phyloP scores from a whole-genome alignment of 176 grass and related monocot genomes.

The Urochloa ruziziensis region DNA sequence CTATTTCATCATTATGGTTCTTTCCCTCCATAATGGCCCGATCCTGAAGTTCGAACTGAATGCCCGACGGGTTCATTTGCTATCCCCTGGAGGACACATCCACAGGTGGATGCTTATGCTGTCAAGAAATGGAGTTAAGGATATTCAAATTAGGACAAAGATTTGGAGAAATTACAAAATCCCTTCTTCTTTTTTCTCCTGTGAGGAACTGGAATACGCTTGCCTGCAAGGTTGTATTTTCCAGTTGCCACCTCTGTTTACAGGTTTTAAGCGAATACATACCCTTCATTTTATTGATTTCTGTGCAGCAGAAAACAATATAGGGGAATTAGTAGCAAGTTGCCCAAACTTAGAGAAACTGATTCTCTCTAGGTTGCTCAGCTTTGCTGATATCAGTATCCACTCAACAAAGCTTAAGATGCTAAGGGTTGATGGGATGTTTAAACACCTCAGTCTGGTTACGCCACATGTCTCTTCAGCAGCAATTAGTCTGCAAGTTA shows the following conservation, averaged over 20 bases:
- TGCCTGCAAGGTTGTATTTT: conserved; percentile 10
- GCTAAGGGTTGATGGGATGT: conserved; percentile 33
- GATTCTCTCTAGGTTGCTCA: conserved; percentile 6
- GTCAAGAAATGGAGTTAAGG: conserved; percentile 55
- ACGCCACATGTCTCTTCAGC: conserved; percentile 30
- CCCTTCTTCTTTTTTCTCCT: conserved; percentile 39
- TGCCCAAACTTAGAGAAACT: conserved; percentile 41
- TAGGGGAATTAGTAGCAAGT: conserved; percentile 45
- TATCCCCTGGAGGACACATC: conserved; percentile 32
- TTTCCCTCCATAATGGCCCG: conserved; percentile 40
- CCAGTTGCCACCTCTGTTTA: conserved; percentile 9
- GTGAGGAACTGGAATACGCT: conserved; percentile 21
- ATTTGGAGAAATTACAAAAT: conserved; percentile 13
- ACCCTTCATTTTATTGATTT: conserved; percentile 35
- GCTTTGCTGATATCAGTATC: conserved; percentile 37
- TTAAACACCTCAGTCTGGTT: conserved; percentile 34
- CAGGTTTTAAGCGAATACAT: conserved; percentile 34
- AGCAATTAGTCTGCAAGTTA: background rate
- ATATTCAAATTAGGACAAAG: conserved; percentile 13
- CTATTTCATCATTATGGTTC: conserved; percentile 10
- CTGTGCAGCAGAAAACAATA: background rate
- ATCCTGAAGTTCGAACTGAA: conserved; percentile 42
- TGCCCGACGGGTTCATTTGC: background rate
- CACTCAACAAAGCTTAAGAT: conserved; percentile 36
- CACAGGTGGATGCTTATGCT: conserved; percentile 43